A percentile compares a stretch with the other conserved stretches of the same genome.
Conservation (phyloP, 176 grass and related monocot genomes). For the Musa itinerans region DNA sequence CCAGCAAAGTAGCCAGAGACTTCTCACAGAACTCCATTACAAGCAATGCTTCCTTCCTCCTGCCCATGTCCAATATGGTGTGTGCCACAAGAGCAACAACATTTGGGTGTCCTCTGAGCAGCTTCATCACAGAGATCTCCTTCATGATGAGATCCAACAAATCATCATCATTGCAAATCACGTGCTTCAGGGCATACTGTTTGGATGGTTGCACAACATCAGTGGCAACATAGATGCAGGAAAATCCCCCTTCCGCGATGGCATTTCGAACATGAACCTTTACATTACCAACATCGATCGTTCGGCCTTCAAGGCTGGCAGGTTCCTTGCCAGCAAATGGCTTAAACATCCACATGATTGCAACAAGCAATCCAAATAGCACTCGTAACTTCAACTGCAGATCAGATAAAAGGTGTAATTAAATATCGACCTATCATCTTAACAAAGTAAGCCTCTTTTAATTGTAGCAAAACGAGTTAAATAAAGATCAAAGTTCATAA, state of each 20-base stretch:
- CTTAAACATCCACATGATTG: constrained; percentile 75
- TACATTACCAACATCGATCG: constrained; percentile 45
- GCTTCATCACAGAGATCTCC: constrained; percentile 64
- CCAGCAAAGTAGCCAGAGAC: constrained; percentile 48
- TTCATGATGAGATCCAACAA: constrained; percentile 54
- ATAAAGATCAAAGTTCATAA: neutral
- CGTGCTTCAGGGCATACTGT: constrained; percentile 78
- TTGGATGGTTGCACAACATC: constrained; percentile 41
- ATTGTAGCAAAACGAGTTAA: neutral
- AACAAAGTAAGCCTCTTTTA: neutral
- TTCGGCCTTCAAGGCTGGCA: constrained; percentile 62
- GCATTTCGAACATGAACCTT: constrained; percentile 60
- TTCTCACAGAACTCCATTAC: constrained; percentile 84
- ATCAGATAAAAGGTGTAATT: neutral
- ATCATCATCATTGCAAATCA: constrained; percentile 65
- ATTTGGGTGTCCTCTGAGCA: constrained; percentile 75
- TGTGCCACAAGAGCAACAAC: constrained; percentile 55
- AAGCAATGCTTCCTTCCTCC: constrained; percentile 54
- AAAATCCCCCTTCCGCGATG: constrained; percentile 85
- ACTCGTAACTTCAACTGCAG: neutral
- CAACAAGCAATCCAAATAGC: neutral
- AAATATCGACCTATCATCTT: neutral
- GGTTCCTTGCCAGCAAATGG: constrained; percentile 66
- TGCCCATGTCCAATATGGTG: constrained; percentile 43
- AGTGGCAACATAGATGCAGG: constrained; percentile 58